These are phyloP conservation scores for Neurospora hispaniola DNA, from an alignment of 495 filamentous ascomycete species.

Conservation along the genomic window DNA sequence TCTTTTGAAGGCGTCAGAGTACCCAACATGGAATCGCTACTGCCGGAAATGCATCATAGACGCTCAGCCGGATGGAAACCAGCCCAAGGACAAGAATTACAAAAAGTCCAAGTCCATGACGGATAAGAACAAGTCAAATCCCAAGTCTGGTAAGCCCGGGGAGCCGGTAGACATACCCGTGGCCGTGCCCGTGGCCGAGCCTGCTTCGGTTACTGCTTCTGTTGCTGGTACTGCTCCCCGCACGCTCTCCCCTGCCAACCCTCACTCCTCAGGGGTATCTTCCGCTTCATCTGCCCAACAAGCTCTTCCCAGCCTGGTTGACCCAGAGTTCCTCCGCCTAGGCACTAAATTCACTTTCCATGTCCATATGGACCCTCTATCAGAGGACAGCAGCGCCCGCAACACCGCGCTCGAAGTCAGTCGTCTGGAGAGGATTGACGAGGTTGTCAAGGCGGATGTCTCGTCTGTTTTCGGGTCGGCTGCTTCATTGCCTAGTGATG, in stretches of 20 bases:
- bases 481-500: background rate
- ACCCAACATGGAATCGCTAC: conserved; percentile 29
- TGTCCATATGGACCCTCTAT: conserved; percentile 17
- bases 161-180: background rate
- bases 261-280: background rate
- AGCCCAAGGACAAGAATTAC: too few species aligned
- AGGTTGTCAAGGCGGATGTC: background rate
- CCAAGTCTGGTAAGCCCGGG: background rate
- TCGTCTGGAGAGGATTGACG: conserved; percentile 20
- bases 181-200: background rate
- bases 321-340: conserved; percentile 8
- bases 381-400: background rate
- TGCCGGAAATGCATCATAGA: conserved; percentile 17
- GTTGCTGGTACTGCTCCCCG: background rate
- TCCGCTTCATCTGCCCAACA: background rate
- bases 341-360: conserved; percentile 25
- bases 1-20: conserved; percentile 15
- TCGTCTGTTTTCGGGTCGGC: background rate
- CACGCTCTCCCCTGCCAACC: background rate
- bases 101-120: background rate
- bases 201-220: background rate
- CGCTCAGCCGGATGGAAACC: conserved; percentile 1
- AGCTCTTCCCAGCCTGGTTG: background rate
- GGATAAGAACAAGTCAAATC: background rate
- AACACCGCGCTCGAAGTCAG: conserved; percentile 17